Conservation (phyloP, 2,329 filamentous ascomycete species). For the Nakataea oryzae region DNA sequence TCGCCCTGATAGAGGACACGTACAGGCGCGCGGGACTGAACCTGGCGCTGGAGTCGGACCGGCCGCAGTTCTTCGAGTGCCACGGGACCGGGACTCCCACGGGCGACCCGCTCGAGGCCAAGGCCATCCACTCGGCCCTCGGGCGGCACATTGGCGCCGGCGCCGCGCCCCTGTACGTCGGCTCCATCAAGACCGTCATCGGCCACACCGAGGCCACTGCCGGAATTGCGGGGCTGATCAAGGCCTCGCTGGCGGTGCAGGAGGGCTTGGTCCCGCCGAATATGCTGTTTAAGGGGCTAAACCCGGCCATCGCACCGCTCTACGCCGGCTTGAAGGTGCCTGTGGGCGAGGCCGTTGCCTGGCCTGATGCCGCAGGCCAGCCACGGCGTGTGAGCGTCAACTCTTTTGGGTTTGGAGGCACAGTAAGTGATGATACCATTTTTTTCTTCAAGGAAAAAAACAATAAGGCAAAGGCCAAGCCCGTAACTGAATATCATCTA, state of each 20-base stretch:
- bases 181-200: conserved; percentile 17
- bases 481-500: neutral
- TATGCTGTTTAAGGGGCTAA: conserved; percentile 15
- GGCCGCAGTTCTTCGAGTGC: conserved; percentile 14
- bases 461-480: neutral
- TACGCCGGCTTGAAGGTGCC: conserved; percentile 14
- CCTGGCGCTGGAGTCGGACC: conserved; percentile 12
- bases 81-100: conserved; percentile 22
- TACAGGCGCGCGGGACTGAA: conserved; percentile 28
- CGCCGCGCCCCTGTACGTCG: conserved; percentile 14
- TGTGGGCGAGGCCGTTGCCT: neutral
- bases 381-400: conserved; percentile 9
- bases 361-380: neutral
- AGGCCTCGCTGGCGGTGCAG: conserved; percentile 13
- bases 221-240: conserved; percentile 17
- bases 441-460: neutral
- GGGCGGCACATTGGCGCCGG: neutral
- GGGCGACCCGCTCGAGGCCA: conserved; percentile 29
- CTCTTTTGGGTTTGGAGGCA: conserved; percentile 17
- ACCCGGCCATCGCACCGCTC: conserved; percentile 14
- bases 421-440: neutral
- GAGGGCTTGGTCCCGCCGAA: conserved; percentile 14
- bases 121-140: conserved; percentile 18
- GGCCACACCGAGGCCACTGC: conserved; percentile 12
- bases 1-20: conserved; percentile 22